Conservation (phyloP, 2,329 filamentous ascomycete species). For the Penicillium sp. region DNA sequence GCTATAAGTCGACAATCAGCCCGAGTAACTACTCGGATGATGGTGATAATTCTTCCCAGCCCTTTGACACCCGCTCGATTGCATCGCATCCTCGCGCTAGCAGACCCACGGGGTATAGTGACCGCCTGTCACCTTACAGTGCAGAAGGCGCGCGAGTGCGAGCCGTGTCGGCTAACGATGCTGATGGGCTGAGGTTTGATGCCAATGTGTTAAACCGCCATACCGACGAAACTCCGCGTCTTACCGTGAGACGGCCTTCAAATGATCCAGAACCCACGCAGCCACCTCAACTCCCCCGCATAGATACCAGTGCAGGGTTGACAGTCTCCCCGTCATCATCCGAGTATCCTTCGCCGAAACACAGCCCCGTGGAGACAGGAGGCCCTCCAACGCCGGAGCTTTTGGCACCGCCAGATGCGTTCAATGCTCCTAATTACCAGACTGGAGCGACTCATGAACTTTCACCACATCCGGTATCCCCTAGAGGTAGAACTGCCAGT, state of each 20-base stretch:
- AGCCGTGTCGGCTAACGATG: slow-evolving; percentile 58
- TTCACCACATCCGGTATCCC: slow-evolving; percentile 30
- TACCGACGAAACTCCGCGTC: slow-evolving; percentile 25
- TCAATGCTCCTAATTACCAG: slow-evolving; percentile 37
- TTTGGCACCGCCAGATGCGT: slow-evolving; percentile 41
- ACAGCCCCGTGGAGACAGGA: slow-evolving; percentile 28
- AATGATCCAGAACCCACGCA: slow-evolving; percentile 18
- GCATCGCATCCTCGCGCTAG: slow-evolving; percentile 43
- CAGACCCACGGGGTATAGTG: slow-evolving; percentile 18
- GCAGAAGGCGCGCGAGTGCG: slow-evolving; percentile 36
- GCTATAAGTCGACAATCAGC: slow-evolving; percentile 60
- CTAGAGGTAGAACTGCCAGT: slow-evolving; percentile 21
- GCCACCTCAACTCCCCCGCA: slow-evolving; percentile 17
- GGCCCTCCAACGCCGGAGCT: slow-evolving; percentile 35
- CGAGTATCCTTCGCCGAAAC: slow-evolving; percentile 25
- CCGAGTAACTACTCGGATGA: slow-evolving; percentile 66
- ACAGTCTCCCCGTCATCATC: slow-evolving; percentile 35
- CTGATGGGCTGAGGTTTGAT: slow-evolving; percentile 45
- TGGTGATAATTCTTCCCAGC: slow-evolving; percentile 43
- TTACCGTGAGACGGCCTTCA: slow-evolving; percentile 41
- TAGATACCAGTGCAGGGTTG: slow-evolving; percentile 23
- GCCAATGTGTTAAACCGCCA: slow-evolving; percentile 28
- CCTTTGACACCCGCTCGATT: slow-evolving; percentile 46
- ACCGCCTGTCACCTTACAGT: slow-evolving; percentile 24
- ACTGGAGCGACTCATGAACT: slow-evolving; percentile 17